Conservation (phyloP, 2,329 filamentous ascomycete genomes). For the Chalaropsis ovoidea region DNA sequence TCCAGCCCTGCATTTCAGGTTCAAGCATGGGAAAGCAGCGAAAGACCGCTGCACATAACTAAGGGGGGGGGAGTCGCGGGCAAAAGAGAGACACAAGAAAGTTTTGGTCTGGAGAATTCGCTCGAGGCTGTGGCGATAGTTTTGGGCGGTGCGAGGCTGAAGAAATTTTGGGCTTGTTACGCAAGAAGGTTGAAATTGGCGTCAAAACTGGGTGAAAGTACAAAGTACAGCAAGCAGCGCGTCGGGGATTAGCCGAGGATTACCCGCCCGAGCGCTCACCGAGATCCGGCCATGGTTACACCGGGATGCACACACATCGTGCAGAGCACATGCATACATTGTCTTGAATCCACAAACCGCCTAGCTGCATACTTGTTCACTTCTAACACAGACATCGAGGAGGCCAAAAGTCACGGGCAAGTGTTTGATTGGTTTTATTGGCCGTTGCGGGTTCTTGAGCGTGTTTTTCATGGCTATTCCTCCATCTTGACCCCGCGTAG, state of each 20-base stretch:
- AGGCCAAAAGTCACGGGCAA: too few relatives aligned
- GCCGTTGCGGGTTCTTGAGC: too few relatives aligned
- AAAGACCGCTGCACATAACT: constrained; percentile 27
- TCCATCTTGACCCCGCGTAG: constrained; percentile 21
- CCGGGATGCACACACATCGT: background rate
- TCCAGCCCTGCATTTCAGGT: constrained; percentile 26
- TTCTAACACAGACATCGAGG: too few relatives aligned
- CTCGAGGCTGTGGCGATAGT: constrained; percentile 30
- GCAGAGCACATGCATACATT: background rate
- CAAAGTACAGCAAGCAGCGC: background rate
- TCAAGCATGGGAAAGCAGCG: constrained; percentile 24
- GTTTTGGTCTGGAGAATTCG: constrained; percentile 28
- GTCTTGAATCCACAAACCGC: background rate
- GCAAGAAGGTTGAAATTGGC: constrained; percentile 25
- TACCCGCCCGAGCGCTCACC: constrained; percentile 4
- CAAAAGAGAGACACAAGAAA: constrained; percentile 27
- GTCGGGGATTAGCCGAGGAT: constrained; percentile 9
- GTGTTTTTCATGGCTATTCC: background rate
- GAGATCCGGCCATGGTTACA: background rate
- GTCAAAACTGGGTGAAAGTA: constrained; percentile 24
- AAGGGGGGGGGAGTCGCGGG: constrained; percentile 31
- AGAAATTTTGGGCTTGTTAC: constrained; percentile 26
- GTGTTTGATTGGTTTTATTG: too few relatives aligned
- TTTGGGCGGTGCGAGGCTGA: constrained; percentile 28
- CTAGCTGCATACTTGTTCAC: too few relatives aligned